A percentile compares a stretch with the other conserved stretches of the same genome.
Conservation (phyloP, 1,284 basidiomycete genomes). For the Xerocomus amazonicus region DNA sequence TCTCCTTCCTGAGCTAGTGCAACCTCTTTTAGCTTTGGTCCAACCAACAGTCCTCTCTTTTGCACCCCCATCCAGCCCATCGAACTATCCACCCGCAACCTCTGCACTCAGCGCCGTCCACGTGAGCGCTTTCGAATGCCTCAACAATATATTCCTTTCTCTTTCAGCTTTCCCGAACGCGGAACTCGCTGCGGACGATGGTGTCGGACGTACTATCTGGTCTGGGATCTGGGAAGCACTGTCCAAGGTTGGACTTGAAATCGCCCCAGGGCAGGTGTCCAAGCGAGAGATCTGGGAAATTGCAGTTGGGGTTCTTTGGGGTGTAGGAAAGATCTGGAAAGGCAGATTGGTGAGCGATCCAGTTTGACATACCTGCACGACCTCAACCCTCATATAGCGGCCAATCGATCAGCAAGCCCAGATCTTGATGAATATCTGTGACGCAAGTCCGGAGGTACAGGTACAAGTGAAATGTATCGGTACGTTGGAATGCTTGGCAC, state of each 20-base stretch:
- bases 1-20: slow-evolving; percentile 50
- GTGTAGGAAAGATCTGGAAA: slow-evolving; percentile 66
- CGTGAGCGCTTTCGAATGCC: slow-evolving; percentile 80
- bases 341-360: slow-evolving; percentile 48
- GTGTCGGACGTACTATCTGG: slow-evolving; percentile 56
- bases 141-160: slow-evolving; percentile 87
- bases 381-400: slow-evolving; percentile 30
- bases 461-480: slow-evolving; percentile 78
- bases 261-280: slow-evolving; percentile 59
- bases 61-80: slow-evolving; percentile 63
- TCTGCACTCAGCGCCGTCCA: slow-evolving; percentile 80
- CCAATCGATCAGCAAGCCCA: slow-evolving; percentile 61
- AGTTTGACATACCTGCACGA: neutral
- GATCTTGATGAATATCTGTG: slow-evolving; percentile 65
- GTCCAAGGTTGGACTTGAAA: slow-evolving; percentile 55
- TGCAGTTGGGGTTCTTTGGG: slow-evolving; percentile 78
- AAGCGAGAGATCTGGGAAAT: slow-evolving; percentile 69
- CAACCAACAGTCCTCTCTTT: slow-evolving; percentile 78
- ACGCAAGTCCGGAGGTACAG: slow-evolving; percentile 49
- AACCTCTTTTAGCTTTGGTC: slow-evolving; percentile 63
- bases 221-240: slow-evolving; percentile 56
- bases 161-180: slow-evolving; percentile 48
- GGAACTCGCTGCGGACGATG: slow-evolving; percentile 42
- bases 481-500: slow-evolving; percentile 77
- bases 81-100: slow-evolving; percentile 80